Conservation (phyloP, 108 stramenopile species). For the Skeletonema marinoi region DNA sequence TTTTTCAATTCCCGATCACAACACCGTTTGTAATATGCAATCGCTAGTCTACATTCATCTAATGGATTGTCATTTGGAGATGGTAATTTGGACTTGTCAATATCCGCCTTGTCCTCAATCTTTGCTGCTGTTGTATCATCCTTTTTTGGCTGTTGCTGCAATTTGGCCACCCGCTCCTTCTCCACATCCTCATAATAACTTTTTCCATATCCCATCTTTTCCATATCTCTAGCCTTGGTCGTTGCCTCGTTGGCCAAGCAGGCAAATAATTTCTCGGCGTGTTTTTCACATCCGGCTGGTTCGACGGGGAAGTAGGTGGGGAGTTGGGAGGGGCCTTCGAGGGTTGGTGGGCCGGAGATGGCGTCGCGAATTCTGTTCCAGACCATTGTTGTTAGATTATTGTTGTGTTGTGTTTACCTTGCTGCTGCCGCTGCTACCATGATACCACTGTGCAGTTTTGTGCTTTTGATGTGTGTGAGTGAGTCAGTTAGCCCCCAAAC, state of each 20-base stretch:
- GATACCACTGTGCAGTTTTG: no score
- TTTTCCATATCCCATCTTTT: conserved; percentile 75
- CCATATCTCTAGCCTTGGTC: conserved; percentile 84
- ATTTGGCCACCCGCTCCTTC: conserved; percentile 32
- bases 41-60: conserved; percentile 72
- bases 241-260: conserved; percentile 83
- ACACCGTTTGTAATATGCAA: conserved; percentile 84
- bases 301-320: conserved; percentile 88
- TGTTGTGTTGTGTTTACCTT: neutral
- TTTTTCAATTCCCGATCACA: conserved; percentile 86
- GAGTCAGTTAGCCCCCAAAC: no score
- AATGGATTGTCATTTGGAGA: conserved; percentile 79
- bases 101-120: conserved; percentile 35
- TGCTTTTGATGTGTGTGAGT: no score
- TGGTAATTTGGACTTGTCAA: conserved; percentile 40
- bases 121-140: conserved; percentile 28
- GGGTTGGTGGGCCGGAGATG: conserved; percentile 55
- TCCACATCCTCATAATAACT: conserved; percentile 75
- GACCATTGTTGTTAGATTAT: conserved; percentile 41
- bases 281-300: conserved; percentile 83
- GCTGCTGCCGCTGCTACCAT: no score
- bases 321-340: conserved; percentile 66
- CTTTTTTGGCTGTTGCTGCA: conserved; percentile 4
- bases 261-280: conserved; percentile 73
- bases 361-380: conserved; percentile 56